A percentile compares a stretch with the other conserved stretches of the same genome.
Evolutionary conservation across 2,329 filamentous ascomycete genomes (phyloP).

Genomic region (Pochonia chlamydosporia): DNA sequence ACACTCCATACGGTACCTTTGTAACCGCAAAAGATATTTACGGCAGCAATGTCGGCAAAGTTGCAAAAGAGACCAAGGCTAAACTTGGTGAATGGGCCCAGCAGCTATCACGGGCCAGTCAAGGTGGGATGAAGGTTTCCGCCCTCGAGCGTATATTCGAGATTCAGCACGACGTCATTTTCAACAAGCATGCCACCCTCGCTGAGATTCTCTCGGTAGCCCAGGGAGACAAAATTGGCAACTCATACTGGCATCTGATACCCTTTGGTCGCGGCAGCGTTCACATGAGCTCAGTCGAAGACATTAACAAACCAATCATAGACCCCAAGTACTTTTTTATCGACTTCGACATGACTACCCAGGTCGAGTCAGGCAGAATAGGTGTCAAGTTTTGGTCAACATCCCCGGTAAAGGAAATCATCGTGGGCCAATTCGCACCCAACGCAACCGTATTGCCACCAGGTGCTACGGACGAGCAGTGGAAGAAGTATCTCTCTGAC

Average conservation of each 20-base stretch:
- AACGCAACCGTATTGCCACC: conserved; percentile 2
- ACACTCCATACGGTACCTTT: conserved; percentile 27
- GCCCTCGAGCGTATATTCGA: conserved; percentile 34
- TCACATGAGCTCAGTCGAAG: conserved; percentile 30
- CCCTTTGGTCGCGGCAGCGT: conserved; percentile 35
- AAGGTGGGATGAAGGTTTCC: conserved; percentile 20
- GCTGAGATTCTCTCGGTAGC: conserved; percentile 38
- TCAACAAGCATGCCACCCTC: conserved; percentile 36
- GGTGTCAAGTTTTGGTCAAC: conserved; percentile 25
- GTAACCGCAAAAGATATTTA: conserved; percentile 28
- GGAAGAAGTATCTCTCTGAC: conserved; percentile 9
- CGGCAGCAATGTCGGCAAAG: conserved; percentile 15
- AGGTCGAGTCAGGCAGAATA: conserved; percentile 22
- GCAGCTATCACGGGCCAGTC: conserved; percentile 18
- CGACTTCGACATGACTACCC: conserved; percentile 28
- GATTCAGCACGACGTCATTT: conserved; percentile 43
- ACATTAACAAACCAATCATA: conserved; percentile 27
- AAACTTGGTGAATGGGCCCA: conserved; percentile 25
- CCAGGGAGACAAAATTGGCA: conserved; percentile 23
- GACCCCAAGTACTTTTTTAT: conserved; percentile 29
- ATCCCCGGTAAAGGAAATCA: conserved; percentile 12
- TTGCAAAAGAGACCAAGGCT: conserved; percentile 18
- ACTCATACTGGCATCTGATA: conserved; percentile 31
- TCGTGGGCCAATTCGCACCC: neutral
- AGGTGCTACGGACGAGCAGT: conserved; percentile 10